These are phyloP conservation scores for Wickerhamiella sergipiensis DNA, from an alignment of 805 yeast genomes.

Conservation along the genomic window DNA sequence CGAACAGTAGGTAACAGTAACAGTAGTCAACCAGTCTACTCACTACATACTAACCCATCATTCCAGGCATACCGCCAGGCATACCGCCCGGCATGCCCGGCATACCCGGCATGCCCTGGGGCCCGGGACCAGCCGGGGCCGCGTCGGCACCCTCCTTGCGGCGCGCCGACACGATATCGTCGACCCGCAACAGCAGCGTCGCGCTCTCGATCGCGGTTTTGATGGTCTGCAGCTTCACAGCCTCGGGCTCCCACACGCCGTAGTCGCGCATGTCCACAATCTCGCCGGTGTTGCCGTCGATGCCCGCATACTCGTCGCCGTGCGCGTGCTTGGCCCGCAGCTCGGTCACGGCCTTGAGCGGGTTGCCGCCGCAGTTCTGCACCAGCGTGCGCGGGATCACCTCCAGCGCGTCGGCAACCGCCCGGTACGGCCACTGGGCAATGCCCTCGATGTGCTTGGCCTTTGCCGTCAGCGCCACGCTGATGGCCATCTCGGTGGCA, in stretches of 20 bases:
- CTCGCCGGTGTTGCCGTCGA: conserved; percentile 90
- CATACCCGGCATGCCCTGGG: conserved; percentile 17
- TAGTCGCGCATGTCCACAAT: conserved; percentile 89
- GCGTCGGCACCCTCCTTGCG: conserved; percentile 32
- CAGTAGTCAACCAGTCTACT: no score
- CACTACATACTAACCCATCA: conserved; percentile 1
- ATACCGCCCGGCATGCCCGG: conserved; percentile 13
- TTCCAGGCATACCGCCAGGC: conserved; percentile 12
- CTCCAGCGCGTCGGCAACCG: conserved; percentile 97
- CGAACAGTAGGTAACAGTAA: no score
- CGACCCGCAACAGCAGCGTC: conserved; percentile 84
- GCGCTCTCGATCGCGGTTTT: conserved; percentile 99
- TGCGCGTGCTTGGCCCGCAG: conserved; percentile 88
- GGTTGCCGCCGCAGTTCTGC: conserved; percentile 96
- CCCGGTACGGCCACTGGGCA: conserved; percentile 97
- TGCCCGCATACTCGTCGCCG: conserved; percentile 56
- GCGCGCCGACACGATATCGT: conserved; percentile 94
- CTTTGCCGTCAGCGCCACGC: conserved; percentile 74
- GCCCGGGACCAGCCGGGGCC: conserved; percentile 3
- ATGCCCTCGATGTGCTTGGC: conserved; percentile 90
- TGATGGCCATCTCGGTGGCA: conserved; percentile 97
- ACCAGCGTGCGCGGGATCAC: conserved; percentile 95
- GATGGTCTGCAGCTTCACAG: conserved; percentile 87
- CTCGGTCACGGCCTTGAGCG: conserved; percentile 78
- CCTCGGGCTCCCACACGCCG: conserved; percentile 99